Evolutionary conservation across 2,329 filamentous ascomycete species (phyloP).

Genomic region (Purpureocillium takamizusanense): DNA sequence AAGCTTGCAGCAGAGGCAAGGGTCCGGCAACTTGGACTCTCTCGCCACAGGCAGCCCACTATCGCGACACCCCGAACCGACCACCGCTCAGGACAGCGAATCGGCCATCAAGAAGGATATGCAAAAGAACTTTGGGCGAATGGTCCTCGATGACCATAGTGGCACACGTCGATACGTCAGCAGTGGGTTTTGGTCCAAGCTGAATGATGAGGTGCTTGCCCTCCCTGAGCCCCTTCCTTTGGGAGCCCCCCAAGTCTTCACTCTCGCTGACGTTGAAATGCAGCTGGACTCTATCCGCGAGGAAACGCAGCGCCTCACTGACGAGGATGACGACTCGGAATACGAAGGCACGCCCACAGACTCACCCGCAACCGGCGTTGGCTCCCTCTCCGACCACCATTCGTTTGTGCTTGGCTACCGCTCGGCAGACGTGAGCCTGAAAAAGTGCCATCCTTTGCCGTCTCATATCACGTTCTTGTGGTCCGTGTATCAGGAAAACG

Average conservation of each 20-base stretch:
- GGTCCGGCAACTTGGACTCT: slow-evolving; percentile 6
- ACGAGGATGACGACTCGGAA: slow-evolving; percentile 46
- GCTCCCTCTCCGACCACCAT: slow-evolving; percentile 46
- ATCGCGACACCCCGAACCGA: slow-evolving; percentile 15
- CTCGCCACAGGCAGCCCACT: slow-evolving; percentile 6
- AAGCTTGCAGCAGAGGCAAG: slow-evolving; percentile 4
- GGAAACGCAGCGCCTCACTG: slow-evolving; percentile 37
- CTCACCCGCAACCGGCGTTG: slow-evolving; percentile 23
- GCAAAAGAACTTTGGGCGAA: slow-evolving; percentile 49
- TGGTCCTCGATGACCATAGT: slow-evolving; percentile 62
- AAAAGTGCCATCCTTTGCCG: slow-evolving; percentile 54
- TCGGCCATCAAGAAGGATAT: slow-evolving; percentile 15
- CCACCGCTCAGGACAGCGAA: slow-evolving; percentile 24
- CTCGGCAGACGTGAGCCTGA: slow-evolving; percentile 59
- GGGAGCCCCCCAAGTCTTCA: too few species aligned
- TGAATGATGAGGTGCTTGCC: slow-evolving; percentile 59
- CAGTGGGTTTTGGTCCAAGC: slow-evolving; percentile 66
- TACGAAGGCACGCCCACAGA: slow-evolving; percentile 47
- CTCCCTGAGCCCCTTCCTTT: too few species aligned
- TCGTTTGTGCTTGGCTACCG: slow-evolving; percentile 66
- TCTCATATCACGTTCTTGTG: slow-evolving; percentile 60
- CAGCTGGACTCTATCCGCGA: slow-evolving; percentile 34
- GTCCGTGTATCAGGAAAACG: slow-evolving; percentile 63
- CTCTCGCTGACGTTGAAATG: neutral
- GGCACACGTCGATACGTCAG: slow-evolving; percentile 65